Percentiles rank a stretch among this genome's conserved stretches.
Evolutionary conservation across 2,329 filamentous ascomycete genomes (phyloP).

Genomic region (Aspergillus phoenicis): DNA sequence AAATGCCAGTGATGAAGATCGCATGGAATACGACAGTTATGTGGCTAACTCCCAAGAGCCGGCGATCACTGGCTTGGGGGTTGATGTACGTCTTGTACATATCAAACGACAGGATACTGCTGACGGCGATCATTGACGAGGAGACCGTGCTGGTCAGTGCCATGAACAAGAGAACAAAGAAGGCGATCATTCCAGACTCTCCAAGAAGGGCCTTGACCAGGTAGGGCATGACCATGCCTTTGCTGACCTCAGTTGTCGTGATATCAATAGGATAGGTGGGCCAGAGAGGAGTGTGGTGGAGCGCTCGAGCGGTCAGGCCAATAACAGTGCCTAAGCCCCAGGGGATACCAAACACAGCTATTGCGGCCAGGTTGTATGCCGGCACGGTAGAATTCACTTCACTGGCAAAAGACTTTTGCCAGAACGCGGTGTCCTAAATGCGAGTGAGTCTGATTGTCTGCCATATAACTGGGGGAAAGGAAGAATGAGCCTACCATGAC

Average conservation of each 20-base stretch:
- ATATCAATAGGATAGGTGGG: slow-evolving; percentile 48
- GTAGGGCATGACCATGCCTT: slow-evolving; percentile 54
- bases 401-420: slow-evolving; percentile 56
- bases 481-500: slow-evolving; percentile 43
- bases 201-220: slow-evolving; percentile 49
- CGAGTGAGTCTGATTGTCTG: neutral
- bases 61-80: slow-evolving; percentile 47
- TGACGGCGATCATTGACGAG: slow-evolving; percentile 55
- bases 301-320: slow-evolving; percentile 48
- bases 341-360: slow-evolving; percentile 52
- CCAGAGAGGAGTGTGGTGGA: slow-evolving; percentile 52
- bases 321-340: slow-evolving; percentile 53
- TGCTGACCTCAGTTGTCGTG: slow-evolving; percentile 45
- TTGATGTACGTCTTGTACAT: slow-evolving; percentile 57
- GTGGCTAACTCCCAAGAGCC: slow-evolving; percentile 50
- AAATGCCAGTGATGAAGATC: slow-evolving; percentile 52
- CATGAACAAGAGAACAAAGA: slow-evolving; percentile 56
- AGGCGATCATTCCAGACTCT: slow-evolving; percentile 45
- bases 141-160: slow-evolving; percentile 55
- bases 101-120: slow-evolving; percentile 54
- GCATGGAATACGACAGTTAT: slow-evolving; percentile 52
- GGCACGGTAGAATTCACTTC: slow-evolving; percentile 52
- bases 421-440: slow-evolving; percentile 52
- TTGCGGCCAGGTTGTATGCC: slow-evolving; percentile 50
- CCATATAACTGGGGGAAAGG: neutral